Evolutionary conservation across 768 basidiomycete genomes (phyloP), one percentile per base, ranked within the genome.

Genomic region (Russula olivacea): DNA sequence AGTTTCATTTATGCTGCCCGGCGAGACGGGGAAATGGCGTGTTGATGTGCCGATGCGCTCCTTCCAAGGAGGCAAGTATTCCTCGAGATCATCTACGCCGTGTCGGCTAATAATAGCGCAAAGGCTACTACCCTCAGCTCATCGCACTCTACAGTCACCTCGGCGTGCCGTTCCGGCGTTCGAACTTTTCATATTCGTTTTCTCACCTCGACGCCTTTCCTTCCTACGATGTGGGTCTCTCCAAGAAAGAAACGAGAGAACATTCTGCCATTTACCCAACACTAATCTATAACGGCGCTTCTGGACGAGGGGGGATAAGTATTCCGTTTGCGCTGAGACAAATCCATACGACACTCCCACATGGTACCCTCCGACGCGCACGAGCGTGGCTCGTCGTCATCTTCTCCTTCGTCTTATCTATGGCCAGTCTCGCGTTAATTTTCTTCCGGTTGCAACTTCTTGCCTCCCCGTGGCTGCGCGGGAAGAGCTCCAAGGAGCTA

Each of bases 31-130:
- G 40, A 73, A 79, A 54, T 82, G 82, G 78, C 75, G 83, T 58
- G 77, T 91, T 3, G 89, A 91, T 69, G 88, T 90, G 0, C 89
- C 89, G 0, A 91, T 91, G 89, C 75, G 89, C 45, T 85, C 85
- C 1, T 91, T 91, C 70, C 88, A 91, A 78, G 85, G 85, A 75
- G 87, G 88, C 85, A 59, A 55, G 81, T 67, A 2, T 11, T 10
- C 11, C 28, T 58, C 25, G 12, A 43, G 11, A 19, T 14, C 4
- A 14, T 49, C 41, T n/a, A 21, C 12, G 9, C 19, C 15, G 47
- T 0, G n/a, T 40, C 30, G 10, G n/a, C 38, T 32, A 17, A 32
- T 19, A 25, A 45, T 43, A 48, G 32, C 15, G n/a, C 21, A 11
- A 25, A 88, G 88, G 89, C 0, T 90, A 90, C 72, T 91, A 91